phyloP scores from a whole-genome alignment of 2,329 filamentous ascomycete genomes.

The Claviceps purpurea region DNA sequence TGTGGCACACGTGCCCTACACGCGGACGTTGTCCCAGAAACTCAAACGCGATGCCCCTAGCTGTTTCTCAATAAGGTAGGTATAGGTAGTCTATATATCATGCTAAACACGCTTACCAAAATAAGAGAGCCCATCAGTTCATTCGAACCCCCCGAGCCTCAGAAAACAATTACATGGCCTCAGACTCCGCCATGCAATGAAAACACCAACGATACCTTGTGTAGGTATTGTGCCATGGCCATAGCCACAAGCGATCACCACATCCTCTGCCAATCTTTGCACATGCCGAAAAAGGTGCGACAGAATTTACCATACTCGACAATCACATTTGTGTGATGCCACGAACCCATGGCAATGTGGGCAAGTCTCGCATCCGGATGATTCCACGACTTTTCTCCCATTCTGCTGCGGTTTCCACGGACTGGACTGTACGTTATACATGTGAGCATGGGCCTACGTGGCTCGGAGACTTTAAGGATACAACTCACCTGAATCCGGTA shows the following conservation, averaged over 20 bases:
- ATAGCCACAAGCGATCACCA: not conserved
- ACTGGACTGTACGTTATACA: constrained; percentile 4
- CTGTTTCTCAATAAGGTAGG: too few species aligned
- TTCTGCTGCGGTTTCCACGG: constrained; percentile 8
- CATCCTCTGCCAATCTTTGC: constrained; percentile 10
- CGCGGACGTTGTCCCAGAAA: too few species aligned
- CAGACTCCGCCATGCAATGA: not conserved
- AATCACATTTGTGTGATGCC: constrained; percentile 9
- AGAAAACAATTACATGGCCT: too few species aligned
- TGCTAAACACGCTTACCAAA: too few species aligned
- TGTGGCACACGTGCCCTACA: too few species aligned
- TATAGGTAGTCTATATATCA: too few species aligned
- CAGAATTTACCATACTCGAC: constrained; percentile 12
- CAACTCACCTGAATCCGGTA: constrained; percentile 12
- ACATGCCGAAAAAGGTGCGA: constrained; percentile 9
- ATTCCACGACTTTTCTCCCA: constrained; percentile 11
- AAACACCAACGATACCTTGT: not conserved
- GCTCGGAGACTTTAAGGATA: too few species aligned
- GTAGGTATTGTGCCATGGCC: too few species aligned
- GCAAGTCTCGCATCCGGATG: constrained; percentile 10
- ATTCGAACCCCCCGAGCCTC: too few species aligned
- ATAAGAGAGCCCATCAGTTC: too few species aligned
- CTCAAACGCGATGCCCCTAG: too few species aligned
- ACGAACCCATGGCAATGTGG: constrained; percentile 11
- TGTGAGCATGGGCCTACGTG: not conserved